Base-by-base conservation (phyloP, 23 red algal genomes). In the Pyropia haitanensis region DNA sequence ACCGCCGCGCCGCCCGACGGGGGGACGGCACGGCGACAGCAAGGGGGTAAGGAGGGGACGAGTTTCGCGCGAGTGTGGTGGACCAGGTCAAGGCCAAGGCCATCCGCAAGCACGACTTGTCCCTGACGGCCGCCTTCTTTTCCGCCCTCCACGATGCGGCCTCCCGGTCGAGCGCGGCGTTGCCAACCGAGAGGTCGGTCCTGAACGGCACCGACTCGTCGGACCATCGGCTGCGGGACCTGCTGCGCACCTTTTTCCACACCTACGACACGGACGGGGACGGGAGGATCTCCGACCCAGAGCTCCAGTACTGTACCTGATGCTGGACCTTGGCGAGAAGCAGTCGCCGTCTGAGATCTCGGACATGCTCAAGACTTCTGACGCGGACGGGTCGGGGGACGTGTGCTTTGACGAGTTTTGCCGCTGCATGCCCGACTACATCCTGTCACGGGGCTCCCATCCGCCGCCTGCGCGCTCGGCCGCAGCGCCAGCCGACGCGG, bases 381-480 rank as follows among this genome's bases (percentile, higher is more conserved):
- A 88, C 51, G 18, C 39, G 5, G 77, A 88, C 56, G 54, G 50
- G 14, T 46, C 70, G 30, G 58, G 57, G 21, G 53, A 61, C 14
- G 72, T 88, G 22, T 54, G 70, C 14, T 67, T 88, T 12, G 33
- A 88, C 27, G 83, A 88, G 59, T 88, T 88, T 51, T 51, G 61
- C 18, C 5, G n/a, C 19, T 50, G 51, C 51, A 88, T 88, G 66
- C 83, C 83, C 3, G 31, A 71, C 18, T 88, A 72, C 61, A 79
- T 88, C 53, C 39, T n/a, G 32, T 26, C 24, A 14, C 16, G 39
- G 32, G 51, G 32, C 24, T 0, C 24, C 20, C 39, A 13, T 46
- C 0, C 39, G 39, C 39, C 10, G 1, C 39, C 30, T 2, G 30
- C 2, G 5, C 30, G 30, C 3, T 1, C 9, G 53, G 20, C 53